These are phyloP conservation scores for Wickerhamomyces sydowiorum DNA, from an alignment of 805 yeast species.

Conservation along the genomic window DNA sequence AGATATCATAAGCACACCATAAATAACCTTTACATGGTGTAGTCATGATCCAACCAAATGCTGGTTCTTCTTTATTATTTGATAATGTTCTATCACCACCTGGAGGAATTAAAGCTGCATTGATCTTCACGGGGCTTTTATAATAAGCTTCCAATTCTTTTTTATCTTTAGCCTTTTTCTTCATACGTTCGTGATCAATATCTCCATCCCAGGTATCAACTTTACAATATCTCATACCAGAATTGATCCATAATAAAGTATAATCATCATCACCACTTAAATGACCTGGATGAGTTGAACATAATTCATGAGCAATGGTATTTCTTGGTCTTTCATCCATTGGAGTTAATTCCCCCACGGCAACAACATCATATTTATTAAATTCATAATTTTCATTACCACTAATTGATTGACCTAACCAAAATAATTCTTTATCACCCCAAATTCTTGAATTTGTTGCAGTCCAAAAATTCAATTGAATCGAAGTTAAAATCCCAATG, in stretches of 20 bases:
- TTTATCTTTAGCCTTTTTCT: slow-evolving; percentile 15
- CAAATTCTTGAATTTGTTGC: slow-evolving; percentile 33
- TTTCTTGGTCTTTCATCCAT: slow-evolving; percentile 3
- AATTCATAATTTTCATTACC: slow-evolving; percentile 25
- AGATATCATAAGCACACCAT: slow-evolving; percentile 57
- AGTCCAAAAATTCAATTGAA: slow-evolving; percentile 14
- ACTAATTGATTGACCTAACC: slow-evolving; percentile 50
- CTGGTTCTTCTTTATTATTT: slow-evolving; percentile 36
- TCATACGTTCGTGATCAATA: slow-evolving; percentile 24
- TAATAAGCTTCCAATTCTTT: slow-evolving; percentile 22
- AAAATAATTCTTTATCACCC: slow-evolving; percentile 72
- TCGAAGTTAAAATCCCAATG: slow-evolving; percentile 13
- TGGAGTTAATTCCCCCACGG: slow-evolving; percentile 9
- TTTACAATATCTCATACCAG: slow-evolving; percentile 48
- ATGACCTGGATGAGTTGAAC: slow-evolving; percentile 57
- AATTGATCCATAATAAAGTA: slow-evolving; percentile 49
- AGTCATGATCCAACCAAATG: slow-evolving; percentile 46
- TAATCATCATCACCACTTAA: slow-evolving; percentile 38
- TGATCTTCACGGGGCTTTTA: slow-evolving; percentile 34
- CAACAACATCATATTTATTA: slow-evolving; percentile 12
- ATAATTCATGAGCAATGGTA: slow-evolving; percentile 31
- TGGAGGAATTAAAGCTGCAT: slow-evolving; percentile 48
- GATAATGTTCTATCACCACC: slow-evolving; percentile 21
- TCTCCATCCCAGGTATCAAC: slow-evolving; percentile 27
- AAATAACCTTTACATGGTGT: slow-evolving; percentile 44